Evolutionary conservation across 495 filamentous ascomycete species (phyloP), one percentile per base, ranked within the genome.

Genomic region (Durotheca rogersii): DNA sequence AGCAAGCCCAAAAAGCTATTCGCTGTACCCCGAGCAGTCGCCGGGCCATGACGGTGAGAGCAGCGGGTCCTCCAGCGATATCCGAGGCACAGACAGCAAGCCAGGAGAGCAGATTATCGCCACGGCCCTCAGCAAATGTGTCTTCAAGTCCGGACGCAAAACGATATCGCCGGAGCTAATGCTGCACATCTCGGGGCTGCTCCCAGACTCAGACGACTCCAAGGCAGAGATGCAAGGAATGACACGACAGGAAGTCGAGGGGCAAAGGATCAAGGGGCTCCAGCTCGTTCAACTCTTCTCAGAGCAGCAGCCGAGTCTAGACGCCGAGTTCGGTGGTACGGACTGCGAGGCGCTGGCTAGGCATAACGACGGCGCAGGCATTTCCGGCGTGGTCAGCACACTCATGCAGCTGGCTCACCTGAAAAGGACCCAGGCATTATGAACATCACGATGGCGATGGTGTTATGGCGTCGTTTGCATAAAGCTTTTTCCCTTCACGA

Each of bases 141-240:
- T 95, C 1, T 85, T 89, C 60, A 96, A 96, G 73, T 82, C 86
- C 59, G 90, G 90, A 0, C 73, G 92, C 18, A 71, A 89, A 53
- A 97, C 91, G 10, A 78, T 96, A 12, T 79, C 87, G 34, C 89
- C 92, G 10, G 89, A 91, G 69, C 74, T 85, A 30, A 77, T 91
- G 21, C 69, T 96, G 6, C 67, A 79, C 39, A 76, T 82, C 32
- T 81, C 80, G 17, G 80, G 81, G 7, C 68, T 95, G 58, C 69
- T 96, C 33, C 86, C 86, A 2, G 51, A 49, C 15, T 71, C 56
- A 38, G 49, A 52, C 29, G 44, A 33, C 45, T 30, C 49, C 41
- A 31, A 29, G 20, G 40, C 38, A 11, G 56, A 5, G 35, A 47
- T 51, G 27, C 30, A 46, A 29, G 16, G 76, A 37, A 82, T 76